Percentiles rank a stretch among this genome's conserved stretches.
phyloP scores from a whole-genome alignment of 495 filamentous ascomycete species.

The Penicillium nucicola region DNA sequence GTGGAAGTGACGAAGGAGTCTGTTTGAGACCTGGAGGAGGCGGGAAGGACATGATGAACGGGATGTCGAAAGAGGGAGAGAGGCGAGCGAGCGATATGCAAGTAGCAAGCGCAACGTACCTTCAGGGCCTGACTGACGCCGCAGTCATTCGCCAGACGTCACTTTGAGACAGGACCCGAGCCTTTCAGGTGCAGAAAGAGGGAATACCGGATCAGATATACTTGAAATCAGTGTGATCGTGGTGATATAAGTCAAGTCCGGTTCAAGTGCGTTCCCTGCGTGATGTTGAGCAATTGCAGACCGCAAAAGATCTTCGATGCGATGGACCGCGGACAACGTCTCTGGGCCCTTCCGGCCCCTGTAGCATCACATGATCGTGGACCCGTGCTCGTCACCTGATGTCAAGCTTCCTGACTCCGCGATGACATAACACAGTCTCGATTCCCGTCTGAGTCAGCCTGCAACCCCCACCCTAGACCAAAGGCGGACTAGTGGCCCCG shows the following conservation, averaged over 20 bases:
- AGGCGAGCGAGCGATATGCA: conserved; percentile 33
- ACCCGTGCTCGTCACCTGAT: not conserved
- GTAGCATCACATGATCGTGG: too few relatives aligned
- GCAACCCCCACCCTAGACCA: conserved; percentile 28
- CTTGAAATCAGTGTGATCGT: too few relatives aligned
- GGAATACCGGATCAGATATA: too few relatives aligned
- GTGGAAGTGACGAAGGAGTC: conserved; percentile 71
- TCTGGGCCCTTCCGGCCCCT: not conserved
- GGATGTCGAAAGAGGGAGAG: conserved; percentile 44
- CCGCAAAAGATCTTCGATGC: too few relatives aligned
- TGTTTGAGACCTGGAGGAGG: conserved; percentile 83
- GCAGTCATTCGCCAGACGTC: conserved; percentile 39
- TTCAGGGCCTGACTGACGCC: conserved; percentile 47
- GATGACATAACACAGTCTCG: not conserved
- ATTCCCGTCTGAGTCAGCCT: not conserved
- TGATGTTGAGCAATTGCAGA: too few relatives aligned
- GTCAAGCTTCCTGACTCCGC: conserved; percentile 5
- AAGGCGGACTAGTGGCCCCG: conserved; percentile 9
- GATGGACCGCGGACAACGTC: not conserved
- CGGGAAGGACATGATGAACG: conserved; percentile 94
- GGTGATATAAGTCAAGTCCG: too few relatives aligned
- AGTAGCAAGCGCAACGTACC: conserved; percentile 55
- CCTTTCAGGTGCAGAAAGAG: not conserved
- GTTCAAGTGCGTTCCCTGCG: too few relatives aligned
- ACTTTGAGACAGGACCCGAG: conserved; percentile 33